Evolutionary conservation across 2,329 filamentous ascomycete species (phyloP).

Genomic region (Ophiostoma himal-ulmi): DNA sequence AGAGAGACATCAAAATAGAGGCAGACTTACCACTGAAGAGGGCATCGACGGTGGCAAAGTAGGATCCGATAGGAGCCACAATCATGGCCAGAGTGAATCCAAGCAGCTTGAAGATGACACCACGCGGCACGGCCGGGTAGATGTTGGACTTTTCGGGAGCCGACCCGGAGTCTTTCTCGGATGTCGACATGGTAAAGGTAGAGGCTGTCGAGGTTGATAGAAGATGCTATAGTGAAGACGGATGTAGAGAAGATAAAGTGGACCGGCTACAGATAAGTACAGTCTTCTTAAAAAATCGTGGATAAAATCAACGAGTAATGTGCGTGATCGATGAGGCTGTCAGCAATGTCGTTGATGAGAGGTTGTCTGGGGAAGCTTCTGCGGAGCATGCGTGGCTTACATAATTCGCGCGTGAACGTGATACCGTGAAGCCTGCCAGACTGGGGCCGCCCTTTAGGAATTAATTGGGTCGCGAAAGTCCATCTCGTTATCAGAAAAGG

Average conservation of each 20-base stretch:
- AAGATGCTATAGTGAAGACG: neutral
- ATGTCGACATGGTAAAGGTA: neutral
- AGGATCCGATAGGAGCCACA: slow-evolving; percentile 76
- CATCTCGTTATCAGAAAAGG: neutral
- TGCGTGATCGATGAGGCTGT: neutral
- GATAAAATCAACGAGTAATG: neutral
- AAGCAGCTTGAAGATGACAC: slow-evolving; percentile 85
- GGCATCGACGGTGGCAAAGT: slow-evolving; percentile 72
- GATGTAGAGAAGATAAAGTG: neutral
- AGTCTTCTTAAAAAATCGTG: neutral
- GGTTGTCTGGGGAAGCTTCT: neutral
- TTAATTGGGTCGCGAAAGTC: neutral
- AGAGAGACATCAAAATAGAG: neutral
- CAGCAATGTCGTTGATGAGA: slow-evolving; percentile 2
- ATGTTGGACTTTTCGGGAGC: slow-evolving; percentile 61
- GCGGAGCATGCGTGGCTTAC: slow-evolving; percentile 2
- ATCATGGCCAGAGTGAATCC: slow-evolving; percentile 91
- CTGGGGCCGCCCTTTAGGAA: neutral
- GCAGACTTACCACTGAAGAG: slow-evolving; percentile 64
- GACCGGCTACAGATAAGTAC: neutral
- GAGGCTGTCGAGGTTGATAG: slow-evolving; percentile 25
- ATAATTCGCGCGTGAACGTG: slow-evolving; percentile 15
- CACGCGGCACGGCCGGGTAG: slow-evolving; percentile 71
- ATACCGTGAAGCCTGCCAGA: slow-evolving; percentile 18
- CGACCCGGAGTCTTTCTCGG: slow-evolving; percentile 28